These are phyloP conservation scores for Aspergillus sp. DNA, from an alignment of 2,329 filamentous ascomycete species.

Conservation along the genomic window DNA sequence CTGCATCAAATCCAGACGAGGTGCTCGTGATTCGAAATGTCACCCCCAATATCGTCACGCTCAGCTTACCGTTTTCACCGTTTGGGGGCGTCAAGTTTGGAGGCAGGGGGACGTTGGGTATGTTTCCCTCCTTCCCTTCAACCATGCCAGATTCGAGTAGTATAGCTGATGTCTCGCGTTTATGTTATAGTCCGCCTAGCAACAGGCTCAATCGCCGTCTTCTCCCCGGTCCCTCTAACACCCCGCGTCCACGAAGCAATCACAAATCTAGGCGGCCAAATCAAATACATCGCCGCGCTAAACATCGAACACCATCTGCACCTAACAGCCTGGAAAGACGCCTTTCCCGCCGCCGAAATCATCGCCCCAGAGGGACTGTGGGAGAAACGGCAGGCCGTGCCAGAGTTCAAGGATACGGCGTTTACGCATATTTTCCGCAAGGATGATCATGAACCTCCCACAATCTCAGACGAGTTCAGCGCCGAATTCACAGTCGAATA, in stretches of 20 bases:
- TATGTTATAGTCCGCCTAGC: constrained; percentile 82
- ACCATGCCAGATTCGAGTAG: no score
- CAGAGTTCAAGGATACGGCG: constrained; percentile 59
- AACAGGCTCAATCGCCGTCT: constrained; percentile 79
- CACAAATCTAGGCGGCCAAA: constrained; percentile 66
- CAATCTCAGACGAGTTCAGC: constrained; percentile 78
- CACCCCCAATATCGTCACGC: constrained; percentile 69
- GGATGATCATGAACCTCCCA: constrained; percentile 55
- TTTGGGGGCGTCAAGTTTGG: constrained; percentile 81
- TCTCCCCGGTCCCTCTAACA: constrained; percentile 88
- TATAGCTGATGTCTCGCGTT: no score
- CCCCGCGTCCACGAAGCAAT: constrained; percentile 68
- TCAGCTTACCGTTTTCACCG: constrained; percentile 75
- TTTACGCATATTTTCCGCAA: constrained; percentile 72
- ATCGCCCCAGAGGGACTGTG: constrained; percentile 81
- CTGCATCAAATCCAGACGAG: constrained; percentile 72
- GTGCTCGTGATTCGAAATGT: constrained; percentile 90
- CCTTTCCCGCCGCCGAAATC: constrained; percentile 77
- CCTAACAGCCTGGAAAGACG: constrained; percentile 79
- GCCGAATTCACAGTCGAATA: constrained; percentile 85
- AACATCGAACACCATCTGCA: constrained; percentile 97
- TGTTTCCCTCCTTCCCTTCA: constrained; percentile 32
- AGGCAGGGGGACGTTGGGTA: constrained; percentile 83
- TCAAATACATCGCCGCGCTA: constrained; percentile 83
- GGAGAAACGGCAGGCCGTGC: constrained; percentile 73